phyloP scores from a whole-genome alignment of 2,329 filamentous ascomycete genomes.

The Magnaporthales sp. region DNA sequence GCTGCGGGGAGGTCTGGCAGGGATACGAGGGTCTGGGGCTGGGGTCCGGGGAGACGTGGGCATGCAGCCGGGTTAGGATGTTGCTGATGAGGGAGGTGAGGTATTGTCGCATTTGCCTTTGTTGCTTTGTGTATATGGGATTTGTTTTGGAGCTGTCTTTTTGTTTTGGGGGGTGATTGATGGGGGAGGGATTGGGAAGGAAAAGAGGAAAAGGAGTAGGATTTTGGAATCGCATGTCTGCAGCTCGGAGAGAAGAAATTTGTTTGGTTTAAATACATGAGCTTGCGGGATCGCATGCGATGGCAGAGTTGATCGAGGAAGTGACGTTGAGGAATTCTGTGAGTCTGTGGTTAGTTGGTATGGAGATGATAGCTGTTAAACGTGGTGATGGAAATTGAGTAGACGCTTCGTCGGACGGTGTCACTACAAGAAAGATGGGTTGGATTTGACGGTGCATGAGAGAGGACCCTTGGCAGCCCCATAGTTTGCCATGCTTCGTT shows the following conservation, averaged over 20 bases:
- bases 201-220: not conserved
- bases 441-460: no score
- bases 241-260: not conserved
- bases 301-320: not conserved
- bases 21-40: not conserved
- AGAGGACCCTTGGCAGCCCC: no score
- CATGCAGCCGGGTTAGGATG: not conserved
- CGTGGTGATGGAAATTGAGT: conserved; percentile 41
- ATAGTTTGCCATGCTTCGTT: no score
- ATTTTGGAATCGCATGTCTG: not conserved
- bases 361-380: conserved; percentile 43
- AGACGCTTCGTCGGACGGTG: not conserved
- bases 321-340: not conserved
- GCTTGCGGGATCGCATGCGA: not conserved
- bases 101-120: not conserved
- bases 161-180: not conserved
- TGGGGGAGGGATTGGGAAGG: not conserved
- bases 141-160: not conserved
- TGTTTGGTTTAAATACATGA: not conserved
- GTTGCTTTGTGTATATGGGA: not conserved
- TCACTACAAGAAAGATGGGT: not conserved
- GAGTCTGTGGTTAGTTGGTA: not conserved
- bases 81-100: not conserved
- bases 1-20: not conserved
- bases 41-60: not conserved